These are phyloP conservation scores for Solanum stenotomum DNA, from an alignment of 257 asterid species.

Conservation along the genomic window DNA sequence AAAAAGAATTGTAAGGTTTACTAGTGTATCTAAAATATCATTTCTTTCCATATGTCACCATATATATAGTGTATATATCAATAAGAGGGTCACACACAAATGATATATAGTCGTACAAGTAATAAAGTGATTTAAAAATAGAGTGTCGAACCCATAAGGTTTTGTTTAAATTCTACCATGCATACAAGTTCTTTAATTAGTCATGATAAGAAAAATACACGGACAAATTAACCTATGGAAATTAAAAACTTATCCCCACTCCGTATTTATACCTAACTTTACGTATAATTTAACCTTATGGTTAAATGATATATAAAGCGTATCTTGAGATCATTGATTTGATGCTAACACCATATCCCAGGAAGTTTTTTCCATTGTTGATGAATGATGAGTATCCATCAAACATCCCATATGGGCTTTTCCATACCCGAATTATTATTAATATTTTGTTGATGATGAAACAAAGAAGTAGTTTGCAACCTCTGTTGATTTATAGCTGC, in stretches of 20 bases:
- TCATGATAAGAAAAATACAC: neutral
- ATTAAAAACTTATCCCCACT: neutral
- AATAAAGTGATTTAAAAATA: neutral
- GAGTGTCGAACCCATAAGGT: neutral
- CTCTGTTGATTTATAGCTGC: slow-evolving; percentile 33
- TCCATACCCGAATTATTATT: slow-evolving; percentile 33
- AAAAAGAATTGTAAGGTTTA: neutral
- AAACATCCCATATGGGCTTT: slow-evolving; percentile 39
- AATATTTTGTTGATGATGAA: slow-evolving; percentile 28
- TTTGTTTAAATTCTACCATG: neutral
- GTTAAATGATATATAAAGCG: neutral
- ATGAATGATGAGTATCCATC: neutral
- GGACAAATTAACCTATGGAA: neutral
- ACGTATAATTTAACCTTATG: neutral
- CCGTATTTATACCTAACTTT: neutral
- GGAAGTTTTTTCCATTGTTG: neutral
- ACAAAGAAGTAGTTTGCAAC: slow-evolving; percentile 28
- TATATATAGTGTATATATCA: too few relatives aligned
- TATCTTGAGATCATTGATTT: neutral
- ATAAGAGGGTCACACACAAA: neutral
- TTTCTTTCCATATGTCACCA: neutral
- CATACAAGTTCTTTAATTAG: neutral
- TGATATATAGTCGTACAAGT: neutral
- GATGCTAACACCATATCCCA: neutral
- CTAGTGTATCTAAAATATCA: too few relatives aligned